Conservation (phyloP, 2,329 filamentous ascomycete genomes). For the Biscogniauxia sp. region DNA sequence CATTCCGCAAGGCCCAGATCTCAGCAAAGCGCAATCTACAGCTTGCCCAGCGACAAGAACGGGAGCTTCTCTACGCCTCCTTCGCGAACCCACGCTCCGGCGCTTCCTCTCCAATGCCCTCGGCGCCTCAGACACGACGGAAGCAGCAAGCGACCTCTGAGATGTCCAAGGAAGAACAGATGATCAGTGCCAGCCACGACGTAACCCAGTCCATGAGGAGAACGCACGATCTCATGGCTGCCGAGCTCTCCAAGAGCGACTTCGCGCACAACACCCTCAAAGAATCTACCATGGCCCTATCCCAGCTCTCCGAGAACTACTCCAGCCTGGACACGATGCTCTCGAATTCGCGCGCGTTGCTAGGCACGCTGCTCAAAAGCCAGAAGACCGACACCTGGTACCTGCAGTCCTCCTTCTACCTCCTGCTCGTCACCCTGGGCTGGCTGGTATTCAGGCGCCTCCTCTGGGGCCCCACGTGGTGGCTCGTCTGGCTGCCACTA, state of each 20-base stretch:
- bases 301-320: constrained; percentile 78
- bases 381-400: constrained; percentile 99
- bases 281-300: constrained; percentile 80
- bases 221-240: constrained; percentile 82
- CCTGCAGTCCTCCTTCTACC: constrained; percentile 82
- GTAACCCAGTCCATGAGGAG: constrained; percentile 80
- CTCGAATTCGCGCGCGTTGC: constrained; percentile 68
- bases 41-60: constrained; percentile 71
- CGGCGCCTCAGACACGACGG: constrained; percentile 32
- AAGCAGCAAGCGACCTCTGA: constrained; percentile 34
- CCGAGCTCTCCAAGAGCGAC: constrained; percentile 79
- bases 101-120: constrained; percentile 34
- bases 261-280: constrained; percentile 88
- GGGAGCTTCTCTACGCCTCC: constrained; percentile 69
- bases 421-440: constrained; percentile 70
- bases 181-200: constrained; percentile 73
- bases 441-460: constrained; percentile 87
- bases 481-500: constrained; percentile 82
- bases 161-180: constrained; percentile 60
- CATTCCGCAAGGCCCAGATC: constrained; percentile 81
- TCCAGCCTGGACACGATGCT: constrained; percentile 75
- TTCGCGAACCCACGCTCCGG: constrained; percentile 47
- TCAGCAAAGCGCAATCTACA: constrained; percentile 73
- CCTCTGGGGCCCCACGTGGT: constrained; percentile 87
- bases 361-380: constrained; percentile 75